Evolutionary conservation across 2,329 filamentous ascomycete species (phyloP).

Genomic region (Scytalidium sp.): DNA sequence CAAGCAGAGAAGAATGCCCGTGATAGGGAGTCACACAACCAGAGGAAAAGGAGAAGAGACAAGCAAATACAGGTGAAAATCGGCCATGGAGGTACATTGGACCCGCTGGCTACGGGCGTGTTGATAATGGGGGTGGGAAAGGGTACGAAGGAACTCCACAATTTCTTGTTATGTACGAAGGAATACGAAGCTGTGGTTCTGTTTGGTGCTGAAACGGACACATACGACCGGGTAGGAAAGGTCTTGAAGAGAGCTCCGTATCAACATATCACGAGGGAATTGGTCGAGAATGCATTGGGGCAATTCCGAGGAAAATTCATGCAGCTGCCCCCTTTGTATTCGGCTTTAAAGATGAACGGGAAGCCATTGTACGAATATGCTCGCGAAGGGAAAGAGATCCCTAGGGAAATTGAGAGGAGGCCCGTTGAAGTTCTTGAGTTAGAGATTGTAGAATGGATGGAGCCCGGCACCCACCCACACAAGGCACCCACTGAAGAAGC

Average conservation of each 20-base stretch:
- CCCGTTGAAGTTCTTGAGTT: slow-evolving; percentile 75
- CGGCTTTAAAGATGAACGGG: slow-evolving; percentile 87
- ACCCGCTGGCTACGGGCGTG: slow-evolving; percentile 90
- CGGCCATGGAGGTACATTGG: slow-evolving; percentile 92
- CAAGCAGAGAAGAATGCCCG: slow-evolving; percentile 56
- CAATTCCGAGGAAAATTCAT: slow-evolving; percentile 79
- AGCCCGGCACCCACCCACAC: slow-evolving; percentile 76
- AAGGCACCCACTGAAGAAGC: slow-evolving; percentile 80
- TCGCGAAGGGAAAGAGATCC: slow-evolving; percentile 81
- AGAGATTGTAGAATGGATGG: slow-evolving; percentile 80
- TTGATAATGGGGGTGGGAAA: slow-evolving; percentile 84
- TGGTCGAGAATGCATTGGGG: slow-evolving; percentile 72
- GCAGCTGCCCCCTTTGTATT: slow-evolving; percentile 91
- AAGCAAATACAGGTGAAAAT: slow-evolving; percentile 77
- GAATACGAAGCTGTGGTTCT: slow-evolving; percentile 86
- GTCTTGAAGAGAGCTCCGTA: slow-evolving; percentile 73
- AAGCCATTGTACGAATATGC: slow-evolving; percentile 97
- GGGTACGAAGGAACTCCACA: slow-evolving; percentile 77
- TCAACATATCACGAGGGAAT: slow-evolving; percentile 74
- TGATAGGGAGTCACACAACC: slow-evolving; percentile 52
- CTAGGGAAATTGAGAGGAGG: slow-evolving; percentile 77
- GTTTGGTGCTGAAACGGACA: slow-evolving; percentile 90
- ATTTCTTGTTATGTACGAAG: slow-evolving; percentile 87
- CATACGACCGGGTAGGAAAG: slow-evolving; percentile 84
- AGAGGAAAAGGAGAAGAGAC: slow-evolving; percentile 55